Conservation (phyloP, 805 yeast genomes). For the Sungouiozyma intestinalis region DNA sequence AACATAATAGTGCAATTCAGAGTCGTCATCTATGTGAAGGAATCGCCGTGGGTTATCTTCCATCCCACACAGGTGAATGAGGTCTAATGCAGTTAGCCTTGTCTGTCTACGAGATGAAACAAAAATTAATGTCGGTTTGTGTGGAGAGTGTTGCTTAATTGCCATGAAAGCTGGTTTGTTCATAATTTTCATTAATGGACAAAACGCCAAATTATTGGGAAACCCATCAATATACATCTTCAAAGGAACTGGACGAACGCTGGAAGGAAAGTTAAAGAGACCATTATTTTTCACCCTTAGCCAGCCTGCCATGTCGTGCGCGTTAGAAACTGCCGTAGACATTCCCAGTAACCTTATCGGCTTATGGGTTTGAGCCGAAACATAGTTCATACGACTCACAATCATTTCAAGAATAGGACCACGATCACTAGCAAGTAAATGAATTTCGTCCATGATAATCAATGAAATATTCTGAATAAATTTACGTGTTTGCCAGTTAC, state of each 20-base stretch:
- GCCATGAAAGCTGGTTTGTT: slow-evolving; percentile 81
- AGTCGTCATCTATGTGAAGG: slow-evolving; percentile 57
- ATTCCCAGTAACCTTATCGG: slow-evolving; percentile 82
- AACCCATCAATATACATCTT: slow-evolving; percentile 85
- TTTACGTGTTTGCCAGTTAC: slow-evolving; percentile 81
- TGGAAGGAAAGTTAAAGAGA: slow-evolving; percentile 86
- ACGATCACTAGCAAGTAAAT: slow-evolving; percentile 91
- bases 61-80: slow-evolving; percentile 60
- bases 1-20: slow-evolving; percentile 66
- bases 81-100: slow-evolving; percentile 65
- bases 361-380: slow-evolving; percentile 62
- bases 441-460: slow-evolving; percentile 92
- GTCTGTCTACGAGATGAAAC: slow-evolving; percentile 96
- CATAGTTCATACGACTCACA: slow-evolving; percentile 71
- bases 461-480: slow-evolving; percentile 74
- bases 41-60: slow-evolving; percentile 53
- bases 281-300: slow-evolving; percentile 82
- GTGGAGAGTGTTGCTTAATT: slow-evolving; percentile 85
- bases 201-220: slow-evolving; percentile 66
- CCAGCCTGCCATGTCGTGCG: slow-evolving; percentile 88
- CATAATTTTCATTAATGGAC: slow-evolving; percentile 62
- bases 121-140: slow-evolving; percentile 88
- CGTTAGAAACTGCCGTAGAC: slow-evolving; percentile 90
- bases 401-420: slow-evolving; percentile 95
- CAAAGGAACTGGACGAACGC: slow-evolving; percentile 90